phyloP scores from a whole-genome alignment of 2,329 filamentous ascomycete genomes.

The Fusarium bulbicola region DNA sequence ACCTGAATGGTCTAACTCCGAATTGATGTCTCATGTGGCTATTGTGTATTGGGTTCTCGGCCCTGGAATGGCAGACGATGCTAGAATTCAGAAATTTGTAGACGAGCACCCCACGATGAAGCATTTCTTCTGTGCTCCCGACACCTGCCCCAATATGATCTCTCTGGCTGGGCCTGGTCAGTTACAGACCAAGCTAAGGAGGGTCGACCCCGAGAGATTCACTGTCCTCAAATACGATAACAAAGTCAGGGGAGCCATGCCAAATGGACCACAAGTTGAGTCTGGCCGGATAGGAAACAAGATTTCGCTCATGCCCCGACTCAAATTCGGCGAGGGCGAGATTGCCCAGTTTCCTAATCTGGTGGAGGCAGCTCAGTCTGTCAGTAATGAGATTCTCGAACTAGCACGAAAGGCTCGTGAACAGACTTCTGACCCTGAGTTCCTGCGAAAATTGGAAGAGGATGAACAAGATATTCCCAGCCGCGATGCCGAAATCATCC shows the following conservation, averaged over 20 bases:
- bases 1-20: conserved; percentile 73
- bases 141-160: conserved; percentile 79
- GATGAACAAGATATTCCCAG: conserved; percentile 73
- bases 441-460: conserved; percentile 59
- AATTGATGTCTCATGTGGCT: conserved; percentile 73
- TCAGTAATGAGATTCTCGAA: conserved; percentile 55
- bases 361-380: conserved; percentile 54
- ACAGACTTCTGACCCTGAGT: conserved; percentile 53
- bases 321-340: conserved; percentile 56
- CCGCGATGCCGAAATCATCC: conserved; percentile 81
- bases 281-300: conserved; percentile 56
- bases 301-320: conserved; percentile 58
- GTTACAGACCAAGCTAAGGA: conserved; percentile 73
- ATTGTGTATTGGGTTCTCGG: conserved; percentile 86
- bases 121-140: conserved; percentile 81
- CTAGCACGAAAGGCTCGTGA: conserved; percentile 61
- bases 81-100: conserved; percentile 75
- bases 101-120: conserved; percentile 65
- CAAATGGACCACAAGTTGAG: conserved; percentile 46
- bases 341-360: conserved; percentile 58
- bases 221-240: conserved; percentile 74
- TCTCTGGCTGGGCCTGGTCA: conserved; percentile 72
- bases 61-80: conserved; percentile 69
- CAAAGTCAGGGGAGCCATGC: conserved; percentile 37
- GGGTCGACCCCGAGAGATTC: conserved; percentile 79